Conservation (phyloP, 2,329 filamentous ascomycete genomes). For the Capronia coronata region DNA sequence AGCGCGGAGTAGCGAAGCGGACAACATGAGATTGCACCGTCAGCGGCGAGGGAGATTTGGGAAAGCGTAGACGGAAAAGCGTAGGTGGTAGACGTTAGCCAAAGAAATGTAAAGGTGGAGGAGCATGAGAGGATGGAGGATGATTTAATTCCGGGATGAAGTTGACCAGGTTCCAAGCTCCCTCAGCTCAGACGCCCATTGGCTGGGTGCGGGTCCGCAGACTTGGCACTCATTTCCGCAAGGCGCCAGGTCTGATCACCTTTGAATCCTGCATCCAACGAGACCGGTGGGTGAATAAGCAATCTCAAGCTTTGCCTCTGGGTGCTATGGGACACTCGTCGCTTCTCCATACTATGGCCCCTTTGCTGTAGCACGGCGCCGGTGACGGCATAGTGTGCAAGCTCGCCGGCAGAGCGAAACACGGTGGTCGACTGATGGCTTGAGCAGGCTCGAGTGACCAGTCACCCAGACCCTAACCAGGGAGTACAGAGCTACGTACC, state of each 20-base stretch:
- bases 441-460: not conserved
- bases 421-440: not conserved
- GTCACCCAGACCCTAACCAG: not conserved
- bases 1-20: not conserved
- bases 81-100: too few species aligned
- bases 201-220: not conserved
- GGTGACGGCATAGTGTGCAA: not conserved
- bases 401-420: not conserved
- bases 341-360: too few species aligned
- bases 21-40: not conserved
- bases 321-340: too few species aligned
- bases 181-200: not conserved
- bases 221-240: constrained; percentile 13
- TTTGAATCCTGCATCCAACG: not conserved
- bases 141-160: not conserved
- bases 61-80: not conserved
- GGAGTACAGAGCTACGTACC: not conserved
- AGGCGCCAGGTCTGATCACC: constrained; percentile 6
- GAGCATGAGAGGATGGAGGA: not conserved
- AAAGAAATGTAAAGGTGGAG: too few species aligned
- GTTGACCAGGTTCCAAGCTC: not conserved
- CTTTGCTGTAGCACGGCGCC: not conserved
- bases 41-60: not conserved
- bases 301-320: not conserved
- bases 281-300: not conserved